Evolutionary conservation across 768 basidiomycete genomes (phyloP).

Genomic region (Boletus insuetus): DNA sequence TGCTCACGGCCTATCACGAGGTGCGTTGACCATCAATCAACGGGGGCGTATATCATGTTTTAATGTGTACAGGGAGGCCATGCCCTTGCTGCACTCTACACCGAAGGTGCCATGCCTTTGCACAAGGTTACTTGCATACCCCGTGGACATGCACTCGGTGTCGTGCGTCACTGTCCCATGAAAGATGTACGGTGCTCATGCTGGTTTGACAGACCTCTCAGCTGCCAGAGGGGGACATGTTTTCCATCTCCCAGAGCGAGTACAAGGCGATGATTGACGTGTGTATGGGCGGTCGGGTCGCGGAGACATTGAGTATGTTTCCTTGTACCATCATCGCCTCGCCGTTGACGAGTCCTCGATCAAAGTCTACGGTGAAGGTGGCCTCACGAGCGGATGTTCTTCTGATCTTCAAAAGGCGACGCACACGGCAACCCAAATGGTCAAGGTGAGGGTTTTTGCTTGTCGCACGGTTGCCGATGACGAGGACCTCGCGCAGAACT

Average conservation of each 20-base stretch:
- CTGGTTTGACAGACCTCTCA: slow-evolving; percentile 56
- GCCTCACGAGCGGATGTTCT: slow-evolving; percentile 88
- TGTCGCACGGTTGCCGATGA: neutral
- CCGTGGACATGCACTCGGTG: slow-evolving; percentile 88
- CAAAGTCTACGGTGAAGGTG: slow-evolving; percentile 81
- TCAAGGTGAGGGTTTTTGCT: slow-evolving; percentile 57
- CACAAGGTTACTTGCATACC: slow-evolving; percentile 98
- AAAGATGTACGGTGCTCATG: slow-evolving; percentile 9
- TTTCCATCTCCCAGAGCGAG: slow-evolving; percentile 68
- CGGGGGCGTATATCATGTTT: neutral
- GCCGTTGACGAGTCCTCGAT: slow-evolving; percentile 5
- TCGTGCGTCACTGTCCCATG: slow-evolving; percentile 47
- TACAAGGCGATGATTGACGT: slow-evolving; percentile 86
- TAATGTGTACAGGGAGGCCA: slow-evolving; percentile 69
- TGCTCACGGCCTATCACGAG: slow-evolving; percentile 96
- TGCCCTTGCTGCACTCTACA: slow-evolving; percentile 91
- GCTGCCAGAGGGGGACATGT: slow-evolving; percentile 75
- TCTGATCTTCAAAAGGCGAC: slow-evolving; percentile 86
- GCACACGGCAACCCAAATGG: slow-evolving; percentile 78
- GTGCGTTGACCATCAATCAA: slow-evolving; percentile 35
- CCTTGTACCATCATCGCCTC: neutral
- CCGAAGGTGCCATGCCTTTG: slow-evolving; percentile 92
- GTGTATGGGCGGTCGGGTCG: slow-evolving; percentile 90
- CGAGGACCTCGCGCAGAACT: slow-evolving; percentile 44
- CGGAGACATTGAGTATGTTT: slow-evolving; percentile 80